These are phyloP conservation scores for Breviolum minutum DNA, from an alignment of 73 alveolate genomes.

Conservation along the genomic window DNA sequence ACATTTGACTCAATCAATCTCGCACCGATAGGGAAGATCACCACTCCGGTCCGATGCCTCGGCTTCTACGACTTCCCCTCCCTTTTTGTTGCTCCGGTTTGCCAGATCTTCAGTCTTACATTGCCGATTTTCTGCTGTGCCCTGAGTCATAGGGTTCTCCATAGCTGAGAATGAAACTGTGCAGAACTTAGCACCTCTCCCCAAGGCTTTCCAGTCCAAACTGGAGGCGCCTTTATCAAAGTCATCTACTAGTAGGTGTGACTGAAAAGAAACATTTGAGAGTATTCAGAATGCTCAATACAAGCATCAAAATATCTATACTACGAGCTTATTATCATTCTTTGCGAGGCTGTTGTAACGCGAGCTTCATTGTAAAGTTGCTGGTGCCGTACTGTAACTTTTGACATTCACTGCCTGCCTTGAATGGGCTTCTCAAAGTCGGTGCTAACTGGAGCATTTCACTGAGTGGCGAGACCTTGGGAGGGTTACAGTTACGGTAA, in stretches of 20 bases:
- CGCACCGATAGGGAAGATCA: slow-evolving; percentile 63
- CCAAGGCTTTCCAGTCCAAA: slow-evolving; percentile 82
- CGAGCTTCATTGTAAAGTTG: too few relatives aligned
- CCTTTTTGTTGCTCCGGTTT: background rate
- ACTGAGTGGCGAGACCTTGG: slow-evolving; percentile 50
- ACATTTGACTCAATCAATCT: too few relatives aligned
- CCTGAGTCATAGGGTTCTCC: too few relatives aligned
- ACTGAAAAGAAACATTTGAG: background rate
- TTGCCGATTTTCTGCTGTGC: too few relatives aligned
- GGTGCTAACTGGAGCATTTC: slow-evolving; percentile 67
- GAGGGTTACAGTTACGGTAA: too few relatives aligned
- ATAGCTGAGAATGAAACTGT: slow-evolving; percentile 18
- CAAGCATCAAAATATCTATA: background rate
- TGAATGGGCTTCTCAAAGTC: slow-evolving; percentile 71
- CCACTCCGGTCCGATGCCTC: slow-evolving; percentile 83
- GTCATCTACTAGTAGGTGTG: background rate
- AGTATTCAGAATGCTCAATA: background rate
- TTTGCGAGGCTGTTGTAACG: too few relatives aligned
- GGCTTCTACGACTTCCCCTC: background rate
- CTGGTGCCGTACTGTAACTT: too few relatives aligned
- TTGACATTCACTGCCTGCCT: slow-evolving; percentile 5
- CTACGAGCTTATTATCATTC: too few relatives aligned
- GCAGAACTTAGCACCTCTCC: slow-evolving; percentile 63
- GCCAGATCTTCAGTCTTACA: background rate
- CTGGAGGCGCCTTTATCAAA: slow-evolving; percentile 43